phyloP scores from a whole-genome alignment of 495 filamentous ascomycete species.

The Pyrenula aspistea region DNA sequence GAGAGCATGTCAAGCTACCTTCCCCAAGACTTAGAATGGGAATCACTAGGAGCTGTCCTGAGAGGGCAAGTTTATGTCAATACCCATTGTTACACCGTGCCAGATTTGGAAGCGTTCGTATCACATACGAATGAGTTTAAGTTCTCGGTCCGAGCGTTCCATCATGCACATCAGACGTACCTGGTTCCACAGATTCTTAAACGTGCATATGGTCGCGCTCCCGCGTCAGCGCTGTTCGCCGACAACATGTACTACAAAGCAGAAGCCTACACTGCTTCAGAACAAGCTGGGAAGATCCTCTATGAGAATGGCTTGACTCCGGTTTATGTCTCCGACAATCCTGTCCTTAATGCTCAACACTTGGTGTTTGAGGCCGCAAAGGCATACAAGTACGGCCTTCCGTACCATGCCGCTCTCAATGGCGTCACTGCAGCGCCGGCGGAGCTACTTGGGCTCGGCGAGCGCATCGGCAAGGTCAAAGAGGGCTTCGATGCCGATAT shows the following conservation, averaged over 20 bases:
- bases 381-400: constrained; percentile 45
- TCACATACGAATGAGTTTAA: constrained; percentile 54
- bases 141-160: constrained; percentile 47
- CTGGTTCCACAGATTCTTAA: constrained; percentile 46
- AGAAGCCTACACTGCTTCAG: constrained; percentile 45
- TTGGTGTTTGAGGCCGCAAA: constrained; percentile 44
- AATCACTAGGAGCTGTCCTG: constrained; percentile 44
- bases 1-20: constrained; percentile 5
- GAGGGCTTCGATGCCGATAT: constrained; percentile 54
- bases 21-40: constrained; percentile 44
- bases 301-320: constrained; percentile 44
- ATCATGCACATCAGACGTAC: constrained; percentile 52
- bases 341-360: constrained; percentile 23
- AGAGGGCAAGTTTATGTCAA: constrained; percentile 50
- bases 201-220: constrained; percentile 9
- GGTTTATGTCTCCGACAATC: constrained; percentile 27
- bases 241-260: constrained; percentile 54
- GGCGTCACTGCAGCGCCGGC: constrained; percentile 50
- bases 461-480: constrained; percentile 49
- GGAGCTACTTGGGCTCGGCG: constrained; percentile 41
- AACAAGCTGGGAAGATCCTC: constrained; percentile 48
- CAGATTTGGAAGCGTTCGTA: constrained; percentile 51
- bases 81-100: constrained; percentile 54
- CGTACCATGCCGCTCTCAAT: constrained; percentile 46
- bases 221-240: constrained; percentile 34